Base-by-base conservation (phyloP, 306 rosid species). In the Hylodesmum podocarpum region DNA sequence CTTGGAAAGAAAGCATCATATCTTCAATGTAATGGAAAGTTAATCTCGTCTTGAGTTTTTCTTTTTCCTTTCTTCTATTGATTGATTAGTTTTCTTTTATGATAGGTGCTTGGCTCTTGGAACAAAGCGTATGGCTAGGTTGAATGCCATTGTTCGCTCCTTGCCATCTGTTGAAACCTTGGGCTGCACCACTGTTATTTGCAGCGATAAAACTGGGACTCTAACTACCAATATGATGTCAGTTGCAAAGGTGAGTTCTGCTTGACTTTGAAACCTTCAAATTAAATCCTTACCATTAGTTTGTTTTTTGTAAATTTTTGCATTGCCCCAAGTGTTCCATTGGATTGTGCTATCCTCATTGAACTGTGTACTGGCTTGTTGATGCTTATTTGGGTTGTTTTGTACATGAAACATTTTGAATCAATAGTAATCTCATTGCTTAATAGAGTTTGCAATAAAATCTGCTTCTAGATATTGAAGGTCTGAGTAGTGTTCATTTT, bases 151-250 rank as follows among this genome's bases (percentile, higher is more conserved):
- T 86, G 98, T 95, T 58, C 88, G 97, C 71, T 90, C 96, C 29
- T 86, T 95, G 80, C 98, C 98, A 49, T 90, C 97, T 2, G 98
- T 95, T 25, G 98, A 95, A 88, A 95, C 98, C 57, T 83, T 95
- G 81, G 98, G 98, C 76, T 95, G 98, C 81, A 95, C 98, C 67
- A 95, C 98, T 41, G 98, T 95, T 76, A 95, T 95, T 72, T 95
- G 98, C 86, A 92, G 97, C 73, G 98, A 95, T 86, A 95, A 95
- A 86, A 95, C 98, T 41, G 98, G 98, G 80, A 95, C 98, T 55
- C 81, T 95, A 78, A 95, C 98, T 24, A 95, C 98, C 65, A 95
- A 95, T 87, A 92, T 92, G 97, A 95, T 95, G 97, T 92, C 98
- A 72, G 97, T 84, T 24, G 88, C 91, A 3, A 95, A 95, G 97